phyloP scores from a whole-genome alignment of 345 rosid species.

The Camelina laxa region DNA sequence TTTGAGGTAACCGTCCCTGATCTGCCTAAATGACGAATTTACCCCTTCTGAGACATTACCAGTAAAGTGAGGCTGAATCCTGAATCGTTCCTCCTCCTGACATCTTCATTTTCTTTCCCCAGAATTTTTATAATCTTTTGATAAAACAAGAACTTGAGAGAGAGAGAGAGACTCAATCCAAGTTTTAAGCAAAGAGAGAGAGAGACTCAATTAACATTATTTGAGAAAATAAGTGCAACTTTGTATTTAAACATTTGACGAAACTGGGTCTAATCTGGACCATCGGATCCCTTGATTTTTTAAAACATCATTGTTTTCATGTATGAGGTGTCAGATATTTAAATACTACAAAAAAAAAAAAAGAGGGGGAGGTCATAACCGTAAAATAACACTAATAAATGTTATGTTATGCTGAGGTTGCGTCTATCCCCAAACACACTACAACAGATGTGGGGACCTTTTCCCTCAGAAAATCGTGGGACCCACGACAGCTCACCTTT shows the following conservation, averaged over 20 bases:
- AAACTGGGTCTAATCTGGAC: constrained; percentile 15
- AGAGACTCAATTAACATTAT: constrained; percentile 15
- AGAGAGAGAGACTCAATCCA: constrained; percentile 15
- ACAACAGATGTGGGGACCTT: constrained; percentile 34
- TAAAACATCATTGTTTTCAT: background rate
- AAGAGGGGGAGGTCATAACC: constrained; percentile 5
- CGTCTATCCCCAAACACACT: constrained; percentile 36
- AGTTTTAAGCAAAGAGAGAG: background rate
- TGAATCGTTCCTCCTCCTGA: background rate
- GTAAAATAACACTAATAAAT: constrained; percentile 9
- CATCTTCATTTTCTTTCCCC: constrained; percentile 4
- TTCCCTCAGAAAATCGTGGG: constrained; percentile 8
- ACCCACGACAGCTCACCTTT: constrained; percentile 39
- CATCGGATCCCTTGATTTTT: background rate
- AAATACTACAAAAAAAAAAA: background rate
- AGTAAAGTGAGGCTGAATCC: background rate
- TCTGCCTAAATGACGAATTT: constrained; percentile 14
- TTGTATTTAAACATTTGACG: constrained; percentile 21
- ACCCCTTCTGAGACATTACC: background rate
- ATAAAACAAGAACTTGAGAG: background rate
- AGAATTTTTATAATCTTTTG: background rate
- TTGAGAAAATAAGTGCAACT: constrained; percentile 13
- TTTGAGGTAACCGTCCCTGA: background rate
- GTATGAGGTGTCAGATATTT: constrained; percentile 5
- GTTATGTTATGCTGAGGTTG: constrained; percentile 2